Evolutionary conservation across 805 yeast species (phyloP), one percentile per base, ranked within the genome.

Genomic region (Lipomyces yamanashiensis): DNA sequence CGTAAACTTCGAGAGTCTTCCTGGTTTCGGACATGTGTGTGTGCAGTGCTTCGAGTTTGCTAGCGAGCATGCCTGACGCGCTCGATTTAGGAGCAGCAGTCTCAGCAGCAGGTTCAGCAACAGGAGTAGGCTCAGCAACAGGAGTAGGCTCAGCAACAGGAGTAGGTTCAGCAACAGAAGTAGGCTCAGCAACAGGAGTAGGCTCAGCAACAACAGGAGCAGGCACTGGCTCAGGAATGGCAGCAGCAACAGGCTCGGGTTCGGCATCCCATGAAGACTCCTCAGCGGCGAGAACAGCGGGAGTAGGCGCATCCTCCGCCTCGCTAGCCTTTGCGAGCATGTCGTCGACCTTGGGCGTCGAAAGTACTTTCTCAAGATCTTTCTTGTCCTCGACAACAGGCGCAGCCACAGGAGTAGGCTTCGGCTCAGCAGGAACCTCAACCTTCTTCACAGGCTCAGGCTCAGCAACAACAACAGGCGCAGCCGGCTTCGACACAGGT

Each of bases 271-370:
- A 80, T 28, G 69, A 63, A 17, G 70, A 68, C 51, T 67, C 68
- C 51, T 71, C 73, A 45, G 58, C 63, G 10, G 71, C 64, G 8
- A 69, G 48, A 21, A 59, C 58, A n/a, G 54, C 62, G 19, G 71
- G 63, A 9, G 65, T 64, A 43, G 68, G 63, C 17, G 67, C 61
- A 43, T 70, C 84, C 53, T 79, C 81, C 53, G 83, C 79, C 40
- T 71, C 73, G 34, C 75, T 77, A 12, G 81, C 87, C 69, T 84
- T 84, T 58, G 79, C 76, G 47, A 86, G 71, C 70, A 85, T 74
- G 21, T 76, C 71, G 60, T 76, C 75, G 19, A 85, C 87, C 48
- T 79, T 81, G 40, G 80, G 77, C 54, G 81, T 78, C 44, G 83
- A 78, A 52, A 84, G 73, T 43, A 84, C 76, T 12, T 80, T 83